Base-by-base conservation (phyloP, 768 basidiomycete genomes). In the Calocybe indica region DNA sequence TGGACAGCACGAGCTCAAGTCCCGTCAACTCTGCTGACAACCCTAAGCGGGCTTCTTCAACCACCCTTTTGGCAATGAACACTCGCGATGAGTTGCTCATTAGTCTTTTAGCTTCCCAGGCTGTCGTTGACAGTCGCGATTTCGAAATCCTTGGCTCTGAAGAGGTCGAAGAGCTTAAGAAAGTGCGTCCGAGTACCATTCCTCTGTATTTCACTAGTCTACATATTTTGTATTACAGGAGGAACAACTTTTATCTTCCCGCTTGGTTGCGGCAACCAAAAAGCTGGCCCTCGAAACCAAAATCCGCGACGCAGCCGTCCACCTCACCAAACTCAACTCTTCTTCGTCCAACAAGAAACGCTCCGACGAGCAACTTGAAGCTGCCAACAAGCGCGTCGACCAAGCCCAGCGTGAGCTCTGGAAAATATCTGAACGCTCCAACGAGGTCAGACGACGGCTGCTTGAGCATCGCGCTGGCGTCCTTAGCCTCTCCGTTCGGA, bases 51-150 rank as follows among this genome's bases (percentile, higher is more conserved):
- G 42, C 49, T 10, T 57, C 55, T 41, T 43, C 35, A 4, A 40
- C 44, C 10, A 54, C 39, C 30, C 50, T 36, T 33, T 58, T 61
- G 6, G 52, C 68, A 40, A 62, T 77, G 29, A 83, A 80, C 52
- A 79, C 79, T 11, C 76, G 84, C 39, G 92, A 96, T 57, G 89
- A 93, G 52, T 76, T 98, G 40, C 75, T 97, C 53, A 77, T 96
- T 61, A 88, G 88, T 61, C 75, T 99, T 36, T 70, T 98, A 53
- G 88, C 93, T 37, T 92, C 92, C 46, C 92, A 97, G 65, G 95
- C 95, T 5, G 80, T 90, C 37, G 83, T 97, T n/a, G 92, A 97
- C 58, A 89, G 89, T 57, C 82, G 87, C 30, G 80, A 81, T 39
- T 89, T 80, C 59, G 81, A 85, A 45, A 83, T 96, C 14, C 71